A percentile compares a stretch with the other conserved stretches of the same genome.
These are phyloP conservation scores for Simmondsia chinensis DNA, from an alignment of 148 eudicot species.

Conservation along the genomic window DNA sequence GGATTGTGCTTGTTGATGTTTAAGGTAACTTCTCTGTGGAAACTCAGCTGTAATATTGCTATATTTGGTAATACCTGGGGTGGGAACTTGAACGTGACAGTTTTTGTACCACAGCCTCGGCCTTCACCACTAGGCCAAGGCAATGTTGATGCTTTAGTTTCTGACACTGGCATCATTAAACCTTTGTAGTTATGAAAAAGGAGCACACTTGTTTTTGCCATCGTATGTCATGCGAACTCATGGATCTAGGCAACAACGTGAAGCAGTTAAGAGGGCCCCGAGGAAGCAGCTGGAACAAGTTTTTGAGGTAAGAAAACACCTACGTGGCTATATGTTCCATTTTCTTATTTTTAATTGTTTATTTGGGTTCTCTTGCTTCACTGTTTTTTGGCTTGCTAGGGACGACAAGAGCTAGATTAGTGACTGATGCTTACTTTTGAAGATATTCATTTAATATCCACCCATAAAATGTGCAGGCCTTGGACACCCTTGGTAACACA, in stretches of 20 bases:
- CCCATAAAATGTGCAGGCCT: constrained; percentile 39
- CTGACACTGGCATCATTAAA: background rate
- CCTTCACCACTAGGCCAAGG: no score
- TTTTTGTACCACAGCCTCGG: no score
- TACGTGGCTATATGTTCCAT: constrained; percentile 1
- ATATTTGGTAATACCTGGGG: no score
- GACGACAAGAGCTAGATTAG: background rate
- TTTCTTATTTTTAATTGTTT: background rate
- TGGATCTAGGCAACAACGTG: constrained; percentile 82
- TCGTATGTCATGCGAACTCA: constrained; percentile 89
- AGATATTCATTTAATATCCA: background rate
- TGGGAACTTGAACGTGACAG: no score
- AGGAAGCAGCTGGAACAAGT: constrained; percentile 47
- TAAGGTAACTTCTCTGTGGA: no score
- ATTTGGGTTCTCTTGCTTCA: background rate
- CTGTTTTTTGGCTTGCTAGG: background rate
- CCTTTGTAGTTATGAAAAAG: constrained; percentile 64
- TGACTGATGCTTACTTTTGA: background rate
- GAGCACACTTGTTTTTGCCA: constrained; percentile 77
- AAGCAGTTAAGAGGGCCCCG: constrained; percentile 50
- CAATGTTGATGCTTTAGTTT: background rate
- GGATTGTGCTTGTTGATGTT: no score
- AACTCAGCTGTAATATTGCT: no score
- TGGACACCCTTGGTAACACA: constrained; percentile 85
- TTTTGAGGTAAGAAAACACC: constrained; percentile 52